Conservation (phyloP, 306 rosid genomes). For the Corylus avellana region DNA sequence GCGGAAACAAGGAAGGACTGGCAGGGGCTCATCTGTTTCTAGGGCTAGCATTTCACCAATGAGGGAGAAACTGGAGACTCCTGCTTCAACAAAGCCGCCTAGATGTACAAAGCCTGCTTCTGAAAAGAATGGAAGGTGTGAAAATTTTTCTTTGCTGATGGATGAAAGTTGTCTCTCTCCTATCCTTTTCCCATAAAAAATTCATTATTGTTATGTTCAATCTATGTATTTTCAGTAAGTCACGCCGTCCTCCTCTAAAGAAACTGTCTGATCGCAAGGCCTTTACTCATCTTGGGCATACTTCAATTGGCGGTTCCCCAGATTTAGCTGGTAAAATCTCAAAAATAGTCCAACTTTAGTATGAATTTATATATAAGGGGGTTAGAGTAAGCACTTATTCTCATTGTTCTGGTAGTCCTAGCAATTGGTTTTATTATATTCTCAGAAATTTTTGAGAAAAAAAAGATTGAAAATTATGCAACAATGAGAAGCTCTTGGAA, state of each 20-base stretch:
- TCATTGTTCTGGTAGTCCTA: neutral
- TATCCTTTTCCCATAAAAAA: neutral
- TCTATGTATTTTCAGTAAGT: constrained; percentile 54
- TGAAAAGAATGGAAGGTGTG: constrained; percentile 75
- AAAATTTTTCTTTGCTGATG: neutral
- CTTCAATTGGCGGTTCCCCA: constrained; percentile 46
- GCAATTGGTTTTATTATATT: neutral
- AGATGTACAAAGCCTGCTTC: constrained; percentile 51
- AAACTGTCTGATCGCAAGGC: constrained; percentile 69
- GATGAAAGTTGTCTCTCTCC: neutral
- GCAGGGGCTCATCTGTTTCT: constrained; percentile 53
- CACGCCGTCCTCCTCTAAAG: constrained; percentile 78
- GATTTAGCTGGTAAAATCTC: constrained; percentile 59
- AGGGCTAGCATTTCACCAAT: constrained; percentile 48
- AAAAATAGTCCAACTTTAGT: neutral
- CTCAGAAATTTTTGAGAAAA: neutral
- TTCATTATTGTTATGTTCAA: constrained; percentile 8
- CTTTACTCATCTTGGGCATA: constrained; percentile 49
- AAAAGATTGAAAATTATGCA: neutral
- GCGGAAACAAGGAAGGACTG: constrained; percentile 64
- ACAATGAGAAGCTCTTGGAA: neutral
- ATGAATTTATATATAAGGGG: neutral
- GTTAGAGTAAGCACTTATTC: neutral
- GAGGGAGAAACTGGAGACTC: constrained; percentile 60
- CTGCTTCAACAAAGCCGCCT: constrained; percentile 52